Percentiles rank a stretch among this genome's conserved stretches.
phyloP scores from a whole-genome alignment of 495 filamentous ascomycete genomes.

The Trypethelium eluteriae region DNA sequence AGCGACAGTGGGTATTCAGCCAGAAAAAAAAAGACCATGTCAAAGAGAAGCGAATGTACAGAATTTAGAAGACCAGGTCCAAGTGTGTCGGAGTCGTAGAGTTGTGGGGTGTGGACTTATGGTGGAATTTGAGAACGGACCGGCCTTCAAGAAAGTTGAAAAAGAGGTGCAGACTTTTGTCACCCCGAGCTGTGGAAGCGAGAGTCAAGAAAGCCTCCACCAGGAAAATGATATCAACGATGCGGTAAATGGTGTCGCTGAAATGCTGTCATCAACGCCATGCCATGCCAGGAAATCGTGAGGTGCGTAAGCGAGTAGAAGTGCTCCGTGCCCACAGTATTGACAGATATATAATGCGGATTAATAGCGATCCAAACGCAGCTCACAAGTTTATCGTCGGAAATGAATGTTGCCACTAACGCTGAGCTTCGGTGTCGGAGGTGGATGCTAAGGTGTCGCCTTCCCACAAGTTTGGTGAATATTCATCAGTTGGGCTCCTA shows the following conservation, averaged over 20 bases:
- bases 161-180: neutral
- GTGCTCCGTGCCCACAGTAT: neutral
- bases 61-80: neutral
- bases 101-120: neutral
- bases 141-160: neutral
- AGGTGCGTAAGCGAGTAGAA: conserved; percentile 7
- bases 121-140: neutral
- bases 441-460: conserved; percentile 51
- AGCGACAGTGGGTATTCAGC: conserved; percentile 1
- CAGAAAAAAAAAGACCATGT: neutral
- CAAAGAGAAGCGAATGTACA: conserved; percentile 8
- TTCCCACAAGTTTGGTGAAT: conserved; percentile 45
- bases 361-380: neutral
- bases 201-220: neutral
- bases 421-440: conserved; percentile 35
- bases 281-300: conserved; percentile 5
- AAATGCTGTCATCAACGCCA: conserved; percentile 4
- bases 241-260: neutral
- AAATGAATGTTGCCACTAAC: neutral
- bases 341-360: neutral
- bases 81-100: neutral
- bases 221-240: neutral
- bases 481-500: conserved; percentile 48
- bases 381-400: neutral
- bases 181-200: neutral